phyloP scores from a whole-genome alignment of 106 monocot genomes.

The Phalaenopsis aphrodite region DNA sequence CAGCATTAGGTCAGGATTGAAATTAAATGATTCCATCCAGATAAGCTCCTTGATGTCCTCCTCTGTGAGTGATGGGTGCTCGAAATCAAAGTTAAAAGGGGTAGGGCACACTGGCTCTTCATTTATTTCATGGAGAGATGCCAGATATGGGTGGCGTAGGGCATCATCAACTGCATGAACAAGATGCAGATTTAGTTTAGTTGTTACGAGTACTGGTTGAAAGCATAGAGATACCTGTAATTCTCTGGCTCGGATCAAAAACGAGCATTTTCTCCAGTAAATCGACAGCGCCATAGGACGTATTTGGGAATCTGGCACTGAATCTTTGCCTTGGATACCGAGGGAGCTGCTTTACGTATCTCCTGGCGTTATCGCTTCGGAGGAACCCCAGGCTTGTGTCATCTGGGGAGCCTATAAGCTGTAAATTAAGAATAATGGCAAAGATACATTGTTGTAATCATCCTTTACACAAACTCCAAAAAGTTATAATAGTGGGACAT shows the following conservation, averaged over 20 bases:
- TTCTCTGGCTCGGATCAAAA: constrained; percentile 83
- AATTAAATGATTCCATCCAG: constrained; percentile 67
- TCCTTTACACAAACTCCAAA: not conserved
- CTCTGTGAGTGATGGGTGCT: constrained; percentile 76
- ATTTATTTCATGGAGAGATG: constrained; percentile 75
- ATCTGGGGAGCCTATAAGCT: constrained; percentile 91
- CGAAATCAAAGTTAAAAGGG: constrained; percentile 76
- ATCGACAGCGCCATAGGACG: constrained; percentile 61
- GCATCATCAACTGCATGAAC: constrained; percentile 69
- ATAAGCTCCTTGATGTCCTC: constrained; percentile 86
- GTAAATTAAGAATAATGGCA: constrained; percentile 8
- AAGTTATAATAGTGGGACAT: not conserved
- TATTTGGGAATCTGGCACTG: constrained; percentile 46
- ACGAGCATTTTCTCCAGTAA: constrained; percentile 86
- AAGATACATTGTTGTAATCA: not conserved
- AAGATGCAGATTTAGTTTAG: not conserved
- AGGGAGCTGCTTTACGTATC: constrained; percentile 73
- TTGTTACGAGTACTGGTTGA: not conserved
- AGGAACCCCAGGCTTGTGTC: constrained; percentile 89
- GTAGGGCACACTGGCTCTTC: constrained; percentile 66
- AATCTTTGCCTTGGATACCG: constrained; percentile 66
- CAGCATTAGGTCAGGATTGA: constrained; percentile 49
- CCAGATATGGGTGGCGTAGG: constrained; percentile 65
- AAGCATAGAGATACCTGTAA: constrained; percentile 42
- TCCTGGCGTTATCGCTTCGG: constrained; percentile 66